Percentiles rank a stretch among this genome's conserved stretches.
phyloP scores from a whole-genome alignment of 805 yeast genomes.

The Hanseniaspora clermontiae region DNA sequence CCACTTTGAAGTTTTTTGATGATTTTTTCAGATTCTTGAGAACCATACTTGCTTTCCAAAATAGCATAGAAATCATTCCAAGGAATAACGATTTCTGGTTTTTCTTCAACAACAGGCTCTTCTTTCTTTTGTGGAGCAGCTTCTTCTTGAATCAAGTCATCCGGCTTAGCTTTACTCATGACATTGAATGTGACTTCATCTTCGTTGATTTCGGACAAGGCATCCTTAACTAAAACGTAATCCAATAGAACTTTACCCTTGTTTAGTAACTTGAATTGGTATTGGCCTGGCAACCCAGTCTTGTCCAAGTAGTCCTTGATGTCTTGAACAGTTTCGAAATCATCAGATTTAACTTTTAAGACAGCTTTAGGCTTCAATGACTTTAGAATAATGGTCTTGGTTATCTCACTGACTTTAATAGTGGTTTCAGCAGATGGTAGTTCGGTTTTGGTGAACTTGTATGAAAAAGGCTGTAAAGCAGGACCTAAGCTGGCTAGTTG shows the following conservation, averaged over 20 bases:
- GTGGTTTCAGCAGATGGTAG: neutral
- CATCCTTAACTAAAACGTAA: slow-evolving; percentile 30
- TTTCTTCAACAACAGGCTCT: slow-evolving; percentile 6
- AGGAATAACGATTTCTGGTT: slow-evolving; percentile 23
- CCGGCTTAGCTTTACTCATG: slow-evolving; percentile 28
- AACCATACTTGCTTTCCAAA: slow-evolving; percentile 27
- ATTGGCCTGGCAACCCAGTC: slow-evolving; percentile 27
- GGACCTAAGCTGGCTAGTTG: slow-evolving; percentile 33
- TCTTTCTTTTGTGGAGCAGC: neutral
- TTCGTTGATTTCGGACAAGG: slow-evolving; percentile 20
- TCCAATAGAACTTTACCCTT: slow-evolving; percentile 56
- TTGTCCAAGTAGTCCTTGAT: slow-evolving; percentile 27
- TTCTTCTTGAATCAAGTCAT: slow-evolving; percentile 1
- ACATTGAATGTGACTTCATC: slow-evolving; percentile 32
- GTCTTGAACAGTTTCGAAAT: slow-evolving; percentile 27
- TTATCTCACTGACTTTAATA: neutral
- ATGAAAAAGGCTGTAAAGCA: slow-evolving; percentile 36
- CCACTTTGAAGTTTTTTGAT: slow-evolving; percentile 30
- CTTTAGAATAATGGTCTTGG: slow-evolving; percentile 32
- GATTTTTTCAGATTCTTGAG: slow-evolving; percentile 23
- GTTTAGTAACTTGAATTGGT: slow-evolving; percentile 39
- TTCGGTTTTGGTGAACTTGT: slow-evolving; percentile 24
- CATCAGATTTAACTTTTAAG: slow-evolving; percentile 1
- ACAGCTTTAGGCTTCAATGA: slow-evolving; percentile 52
- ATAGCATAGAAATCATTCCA: slow-evolving; percentile 35